These are phyloP conservation scores for Talaromyces sp. DNA, from an alignment of 2,329 filamentous ascomycete genomes.

Conservation along the genomic window DNA sequence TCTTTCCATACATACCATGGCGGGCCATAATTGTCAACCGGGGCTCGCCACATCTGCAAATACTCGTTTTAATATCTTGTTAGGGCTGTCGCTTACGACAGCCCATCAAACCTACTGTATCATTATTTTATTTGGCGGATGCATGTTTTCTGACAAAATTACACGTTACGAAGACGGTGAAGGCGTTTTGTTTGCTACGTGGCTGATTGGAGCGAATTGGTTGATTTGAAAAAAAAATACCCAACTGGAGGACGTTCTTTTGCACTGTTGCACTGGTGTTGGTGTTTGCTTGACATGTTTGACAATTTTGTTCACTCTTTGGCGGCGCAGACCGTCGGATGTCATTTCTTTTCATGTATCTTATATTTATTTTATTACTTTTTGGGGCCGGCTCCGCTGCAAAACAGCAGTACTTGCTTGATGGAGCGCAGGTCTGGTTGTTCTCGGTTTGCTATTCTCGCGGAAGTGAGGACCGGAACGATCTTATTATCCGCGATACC, in stretches of 20 bases:
- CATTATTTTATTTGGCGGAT: slow-evolving; percentile 8
- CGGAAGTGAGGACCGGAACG: neutral
- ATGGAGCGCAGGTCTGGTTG: slow-evolving; percentile 10
- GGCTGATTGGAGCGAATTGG: slow-evolving; percentile 8
- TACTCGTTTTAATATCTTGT: slow-evolving; percentile 6
- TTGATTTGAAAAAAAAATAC: slow-evolving; percentile 17
- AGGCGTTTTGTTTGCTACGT: slow-evolving; percentile 9
- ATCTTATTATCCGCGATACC: neutral
- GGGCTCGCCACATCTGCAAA: slow-evolving; percentile 9
- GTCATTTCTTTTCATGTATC: slow-evolving; percentile 14
- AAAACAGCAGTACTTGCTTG: neutral
- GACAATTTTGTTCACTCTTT: slow-evolving; percentile 2
- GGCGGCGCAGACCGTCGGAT: slow-evolving; percentile 11
- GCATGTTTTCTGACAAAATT: slow-evolving; percentile 6
- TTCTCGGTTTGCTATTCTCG: neutral
- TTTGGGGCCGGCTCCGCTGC: slow-evolving; percentile 11
- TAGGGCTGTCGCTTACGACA: neutral
- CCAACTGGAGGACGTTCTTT: slow-evolving; percentile 15
- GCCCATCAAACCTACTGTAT: slow-evolving; percentile 1
- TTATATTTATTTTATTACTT: slow-evolving; percentile 9
- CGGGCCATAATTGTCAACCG: slow-evolving; percentile 5
- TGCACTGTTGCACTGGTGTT: slow-evolving; percentile 5
- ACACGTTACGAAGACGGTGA: slow-evolving; percentile 11
- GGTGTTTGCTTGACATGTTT: neutral
- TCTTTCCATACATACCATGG: neutral